Base-by-base conservation (phyloP, 2,329 filamentous ascomycete species). In the Cordyceps tenuipes region DNA sequence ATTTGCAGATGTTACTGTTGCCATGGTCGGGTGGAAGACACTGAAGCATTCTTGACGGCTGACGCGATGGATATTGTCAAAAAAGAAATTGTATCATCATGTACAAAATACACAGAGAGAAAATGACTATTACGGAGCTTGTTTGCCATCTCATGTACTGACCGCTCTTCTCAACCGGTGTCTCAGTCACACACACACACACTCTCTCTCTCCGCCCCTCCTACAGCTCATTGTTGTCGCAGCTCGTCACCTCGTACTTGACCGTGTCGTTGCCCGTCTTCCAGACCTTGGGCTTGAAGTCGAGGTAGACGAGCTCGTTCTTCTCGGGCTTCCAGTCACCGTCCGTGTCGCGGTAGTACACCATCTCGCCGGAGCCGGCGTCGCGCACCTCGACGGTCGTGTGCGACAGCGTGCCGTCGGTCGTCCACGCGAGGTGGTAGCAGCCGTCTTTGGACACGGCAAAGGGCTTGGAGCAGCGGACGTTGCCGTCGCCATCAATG, bases 211-310 rank as follows among this genome's bases (percentile, higher is more conserved):
- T 23, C 23, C 23, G 2, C 23, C 23, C 23, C 23, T 2, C 23
- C 23, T 60, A 60, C 50, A 60, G 43, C 44, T 61, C 59, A 31
- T 51, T 54, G n/a, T 31, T 49, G 15, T 57, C 48, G 17, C 60
- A 62, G 21, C 26, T 34, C 5, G 41, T 55, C 3, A 78, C 74
- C 61, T 70, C 68, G 60, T 77, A 78, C 51, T 74, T 70, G 8
- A 79, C 76, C 1, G 76, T 77, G 62, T 75, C 68, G 49, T 78
- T 78, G 3, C 75, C 76, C 3, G 72, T 74, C 47, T 70, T 71
- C 59, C 71, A 72, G 3, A 79, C 63, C 70, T 77, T 79, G 17
- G 76, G 76, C 63, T 75, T 77, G 63, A 78, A 78, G 62, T 78
- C 76, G 44, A 78, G 61, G 36, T 77, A 77, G 3, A 77, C 75